A percentile compares a stretch with the other conserved stretches of the same genome.
Conservation (phyloP, 768 basidiomycete species). For the Russula abietina region DNA sequence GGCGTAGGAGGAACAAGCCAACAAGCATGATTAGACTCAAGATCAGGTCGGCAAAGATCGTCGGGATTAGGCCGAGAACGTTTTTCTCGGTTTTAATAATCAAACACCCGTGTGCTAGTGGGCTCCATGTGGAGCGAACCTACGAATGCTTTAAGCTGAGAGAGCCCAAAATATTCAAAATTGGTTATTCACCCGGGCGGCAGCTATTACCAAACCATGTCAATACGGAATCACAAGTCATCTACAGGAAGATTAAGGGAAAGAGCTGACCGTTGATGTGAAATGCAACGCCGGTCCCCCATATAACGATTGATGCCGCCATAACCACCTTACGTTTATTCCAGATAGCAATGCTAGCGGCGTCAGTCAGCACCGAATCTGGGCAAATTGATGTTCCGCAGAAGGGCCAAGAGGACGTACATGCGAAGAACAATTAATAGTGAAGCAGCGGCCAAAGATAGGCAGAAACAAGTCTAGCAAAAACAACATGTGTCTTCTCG, state of each 20-base stretch:
- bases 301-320: neutral
- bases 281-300: neutral
- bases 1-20: neutral
- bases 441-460: neutral
- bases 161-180: neutral
- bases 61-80: neutral
- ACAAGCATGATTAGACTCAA: neutral
- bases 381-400: neutral
- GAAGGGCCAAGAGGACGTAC: neutral
- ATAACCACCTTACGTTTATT: neutral
- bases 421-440: constrained; percentile 13
- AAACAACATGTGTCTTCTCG: neutral
- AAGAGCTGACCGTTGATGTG: neutral
- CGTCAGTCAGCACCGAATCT: neutral
- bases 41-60: neutral
- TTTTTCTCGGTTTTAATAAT: neutral
- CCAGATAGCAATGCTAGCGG: constrained; percentile 11
- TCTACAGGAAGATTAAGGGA: neutral
- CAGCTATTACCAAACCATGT: neutral
- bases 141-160: neutral
- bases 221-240: too few relatives aligned
- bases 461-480: neutral
- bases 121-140: neutral
- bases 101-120: neutral
- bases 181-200: neutral